phyloP scores from a whole-genome alignment of 768 basidiomycete genomes.

The Panaeolus papilionaceus region DNA sequence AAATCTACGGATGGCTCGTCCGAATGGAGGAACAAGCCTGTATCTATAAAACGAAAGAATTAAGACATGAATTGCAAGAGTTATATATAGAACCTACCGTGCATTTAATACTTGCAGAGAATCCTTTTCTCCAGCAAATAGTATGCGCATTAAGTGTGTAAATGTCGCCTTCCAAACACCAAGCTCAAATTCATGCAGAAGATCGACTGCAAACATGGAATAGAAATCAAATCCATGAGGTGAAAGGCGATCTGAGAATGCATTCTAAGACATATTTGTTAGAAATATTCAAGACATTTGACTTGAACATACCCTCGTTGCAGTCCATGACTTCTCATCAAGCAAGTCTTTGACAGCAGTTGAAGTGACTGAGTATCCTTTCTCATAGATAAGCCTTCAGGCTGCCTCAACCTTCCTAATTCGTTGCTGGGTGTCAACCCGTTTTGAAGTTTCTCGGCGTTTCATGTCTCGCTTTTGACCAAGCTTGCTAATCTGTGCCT shows the following conservation, averaged over 20 bases:
- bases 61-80: neutral
- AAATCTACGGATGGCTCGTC: conserved; percentile 37
- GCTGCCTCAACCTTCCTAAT: conserved; percentile 16
- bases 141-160: conserved; percentile 37
- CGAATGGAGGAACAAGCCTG: conserved; percentile 31
- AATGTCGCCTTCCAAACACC: conserved; percentile 41
- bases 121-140: conserved; percentile 28
- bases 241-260: conserved; percentile 30
- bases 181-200: conserved; percentile 45
- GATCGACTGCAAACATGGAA: conserved; percentile 34
- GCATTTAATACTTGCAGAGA: conserved; percentile 29
- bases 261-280: conserved; percentile 28
- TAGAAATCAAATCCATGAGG: conserved; percentile 31
- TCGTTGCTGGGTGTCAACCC: conserved; percentile 19
- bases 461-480: conserved; percentile 32
- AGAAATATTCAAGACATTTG: neutral
- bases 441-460: neutral
- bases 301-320: conserved; percentile 19
- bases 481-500: conserved; percentile 31
- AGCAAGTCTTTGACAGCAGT: conserved; percentile 16
- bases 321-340: conserved; percentile 15
- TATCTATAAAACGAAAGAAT: conserved; percentile 23
- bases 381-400: conserved; percentile 16
- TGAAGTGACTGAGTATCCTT: conserved; percentile 17
- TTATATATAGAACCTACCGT: conserved; percentile 22